phyloP scores from a whole-genome alignment of 177 flowering plant genomes.

The Vitis hybrid region DNA sequence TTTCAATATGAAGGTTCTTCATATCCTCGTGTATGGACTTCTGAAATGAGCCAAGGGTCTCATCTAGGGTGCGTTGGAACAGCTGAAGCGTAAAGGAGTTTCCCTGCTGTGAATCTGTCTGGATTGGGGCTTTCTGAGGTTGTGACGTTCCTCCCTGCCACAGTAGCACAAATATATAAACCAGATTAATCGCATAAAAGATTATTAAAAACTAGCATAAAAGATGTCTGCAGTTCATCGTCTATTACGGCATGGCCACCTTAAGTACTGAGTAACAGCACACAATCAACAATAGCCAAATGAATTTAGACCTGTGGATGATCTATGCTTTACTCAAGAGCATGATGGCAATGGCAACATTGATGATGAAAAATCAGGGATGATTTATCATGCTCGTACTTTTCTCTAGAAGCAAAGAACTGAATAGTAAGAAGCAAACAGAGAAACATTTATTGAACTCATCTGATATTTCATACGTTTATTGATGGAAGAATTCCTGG shows the following conservation, averaged over 20 bases:
- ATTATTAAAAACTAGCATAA: neutral
- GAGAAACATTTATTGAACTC: neutral
- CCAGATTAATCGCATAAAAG: neutral
- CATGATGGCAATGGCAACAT: neutral
- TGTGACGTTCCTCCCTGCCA: constrained; percentile 59
- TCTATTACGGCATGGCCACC: too few relatives aligned
- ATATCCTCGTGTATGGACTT: constrained; percentile 83
- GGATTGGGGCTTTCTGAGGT: constrained; percentile 35
- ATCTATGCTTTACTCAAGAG: constrained; percentile 3
- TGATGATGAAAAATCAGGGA: too few relatives aligned
- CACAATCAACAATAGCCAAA: too few relatives aligned
- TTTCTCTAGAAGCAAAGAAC: neutral
- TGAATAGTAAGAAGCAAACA: neutral
- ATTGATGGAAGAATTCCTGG: constrained; percentile 35
- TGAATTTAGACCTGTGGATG: neutral
- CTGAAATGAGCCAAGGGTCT: constrained; percentile 78
- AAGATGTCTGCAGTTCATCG: neutral
- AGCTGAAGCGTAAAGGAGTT: constrained; percentile 81
- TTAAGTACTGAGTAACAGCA: too few relatives aligned
- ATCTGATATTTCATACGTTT: constrained; percentile 42
- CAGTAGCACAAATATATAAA: constrained; percentile 2
- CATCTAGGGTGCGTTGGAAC: constrained; percentile 88
- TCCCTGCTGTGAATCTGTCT: constrained; percentile 64
- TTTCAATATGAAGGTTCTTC: constrained; percentile 93
- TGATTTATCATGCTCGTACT: neutral